Evolutionary conservation across 1,284 basidiomycete species (phyloP), one percentile per base, ranked within the genome.

Genomic region (Leccinum griseonigrum): DNA sequence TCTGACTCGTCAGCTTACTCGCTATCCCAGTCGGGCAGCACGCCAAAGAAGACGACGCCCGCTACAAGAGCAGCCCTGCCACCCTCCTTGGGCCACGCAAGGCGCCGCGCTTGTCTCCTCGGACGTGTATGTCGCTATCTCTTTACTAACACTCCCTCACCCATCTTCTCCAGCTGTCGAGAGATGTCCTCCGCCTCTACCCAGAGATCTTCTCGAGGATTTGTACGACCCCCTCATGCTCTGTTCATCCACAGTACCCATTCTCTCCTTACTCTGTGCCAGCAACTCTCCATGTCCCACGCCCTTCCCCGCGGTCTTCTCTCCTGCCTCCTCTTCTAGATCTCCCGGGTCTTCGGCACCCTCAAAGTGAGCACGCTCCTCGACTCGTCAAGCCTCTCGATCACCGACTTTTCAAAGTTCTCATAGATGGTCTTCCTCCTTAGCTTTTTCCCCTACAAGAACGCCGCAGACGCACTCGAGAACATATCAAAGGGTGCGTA

Each of bases 391-490:
- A 40, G 38, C 38, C 38, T 40, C 63, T 90, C 92, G 52, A 89
- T 97, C 70, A 83, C 83, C 67, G 94, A 98, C 78, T 82, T 97
- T 70, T 83, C 88, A 74, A 95, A 94, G 75, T 99, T 99, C 77
- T 84, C 86, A 68, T 95, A 96, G 82, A 97, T 98, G 92, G 92
- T 98, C 67, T 84, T 88, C 71, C 81, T 99, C 71, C 77, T 92
- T 76, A 96, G 92, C 74, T 99, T 98, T 82, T 85, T 90, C 62
- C 97, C 97, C 2, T 99, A 97, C 84, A 95, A 94, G 76, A 95
- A 84, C 67, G 95, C 96, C 46, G 95, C 94, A 1, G 92, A 98
- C 76, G 97, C 97, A 31, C 81, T 99, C 67, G 95, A 99, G 79
- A 98, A 97, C 71, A 80, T 99, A 16, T 98, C 97, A 5, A 97